These are phyloP conservation scores for Coleophoma eucalyptorum DNA, from an alignment of 2,329 filamentous ascomycete species.

Conservation along the genomic window DNA sequence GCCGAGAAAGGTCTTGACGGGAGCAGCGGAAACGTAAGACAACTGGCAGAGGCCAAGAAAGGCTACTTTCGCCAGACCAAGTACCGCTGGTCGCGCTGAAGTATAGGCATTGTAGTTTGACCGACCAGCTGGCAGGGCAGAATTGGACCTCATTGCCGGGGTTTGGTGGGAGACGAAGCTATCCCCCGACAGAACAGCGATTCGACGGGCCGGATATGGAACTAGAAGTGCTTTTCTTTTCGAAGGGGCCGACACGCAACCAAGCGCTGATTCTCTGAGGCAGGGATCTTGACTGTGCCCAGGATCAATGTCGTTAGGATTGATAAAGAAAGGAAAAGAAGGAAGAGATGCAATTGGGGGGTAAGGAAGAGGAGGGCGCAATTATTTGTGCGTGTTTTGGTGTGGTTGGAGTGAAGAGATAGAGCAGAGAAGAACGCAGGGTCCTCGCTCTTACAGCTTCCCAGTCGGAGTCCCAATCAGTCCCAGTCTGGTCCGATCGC, in stretches of 20 bases:
- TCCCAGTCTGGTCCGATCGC: background rate
- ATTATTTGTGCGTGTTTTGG: background rate
- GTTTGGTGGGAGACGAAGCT: background rate
- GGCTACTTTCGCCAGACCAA: conserved; percentile 48
- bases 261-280: background rate
- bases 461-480: background rate
- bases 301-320: background rate
- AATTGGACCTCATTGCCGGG: conserved; percentile 17
- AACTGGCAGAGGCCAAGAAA: conserved; percentile 42
- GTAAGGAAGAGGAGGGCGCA: background rate
- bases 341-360: background rate
- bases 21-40: conserved; percentile 25
- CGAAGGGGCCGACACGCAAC: background rate
- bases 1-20: conserved; percentile 31
- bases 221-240: background rate
- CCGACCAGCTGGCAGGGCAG: conserved; percentile 8
- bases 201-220: background rate
- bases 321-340: background rate
- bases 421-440: background rate
- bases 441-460: background rate
- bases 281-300: background rate
- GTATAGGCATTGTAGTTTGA: conserved; percentile 29
- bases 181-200: background rate
- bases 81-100: conserved; percentile 42
- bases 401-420: background rate